Percentiles rank a stretch among this genome's conserved stretches.
phyloP scores from a whole-genome alignment of 192 early-diverging fungal species.

The Coemansia sp. region DNA sequence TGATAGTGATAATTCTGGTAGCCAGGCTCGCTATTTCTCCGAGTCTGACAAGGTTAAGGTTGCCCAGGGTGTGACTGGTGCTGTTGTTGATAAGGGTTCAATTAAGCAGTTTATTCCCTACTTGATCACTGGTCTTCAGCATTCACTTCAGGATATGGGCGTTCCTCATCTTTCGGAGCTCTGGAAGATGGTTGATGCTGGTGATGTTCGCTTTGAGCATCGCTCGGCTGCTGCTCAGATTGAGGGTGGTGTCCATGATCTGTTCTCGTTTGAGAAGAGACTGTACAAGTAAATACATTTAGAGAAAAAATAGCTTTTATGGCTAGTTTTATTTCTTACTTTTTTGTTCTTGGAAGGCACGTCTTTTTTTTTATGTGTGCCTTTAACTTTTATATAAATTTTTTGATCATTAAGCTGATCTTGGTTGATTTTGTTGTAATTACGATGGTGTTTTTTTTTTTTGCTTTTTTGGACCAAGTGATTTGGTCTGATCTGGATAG shows the following conservation, averaged over 20 bases:
- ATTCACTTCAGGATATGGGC: slow-evolving; percentile 97
- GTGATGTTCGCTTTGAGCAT: slow-evolving; percentile 88
- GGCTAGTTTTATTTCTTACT: too few species aligned
- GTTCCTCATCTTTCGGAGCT: slow-evolving; percentile 63
- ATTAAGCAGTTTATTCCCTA: slow-evolving; percentile 93
- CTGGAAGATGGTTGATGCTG: slow-evolving; percentile 61
- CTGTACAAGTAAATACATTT: slow-evolving; percentile 51
- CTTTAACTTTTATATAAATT: background rate
- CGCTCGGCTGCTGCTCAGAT: slow-evolving; percentile 91
- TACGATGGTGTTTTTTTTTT: too few species aligned
- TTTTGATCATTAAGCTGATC: background rate
- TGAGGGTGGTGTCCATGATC: slow-evolving; percentile 94
- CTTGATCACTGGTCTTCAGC: slow-evolving; percentile 90
- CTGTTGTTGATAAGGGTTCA: slow-evolving; percentile 96
- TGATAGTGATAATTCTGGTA: slow-evolving; percentile 62
- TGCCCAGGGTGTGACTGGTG: slow-evolving; percentile 95
- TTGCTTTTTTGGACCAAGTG: too few species aligned
- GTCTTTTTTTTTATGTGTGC: background rate
- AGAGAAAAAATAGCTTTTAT: background rate
- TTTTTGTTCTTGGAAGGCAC: too few species aligned
- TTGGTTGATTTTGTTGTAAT: too few species aligned
- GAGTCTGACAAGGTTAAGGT: slow-evolving; percentile 98
- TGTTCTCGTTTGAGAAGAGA: slow-evolving; percentile 81
- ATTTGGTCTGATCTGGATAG: too few species aligned
- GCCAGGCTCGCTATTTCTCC: slow-evolving; percentile 90